phyloP scores from a whole-genome alignment of 345 rosid species.

The Zanthoxylum bungeanum region DNA sequence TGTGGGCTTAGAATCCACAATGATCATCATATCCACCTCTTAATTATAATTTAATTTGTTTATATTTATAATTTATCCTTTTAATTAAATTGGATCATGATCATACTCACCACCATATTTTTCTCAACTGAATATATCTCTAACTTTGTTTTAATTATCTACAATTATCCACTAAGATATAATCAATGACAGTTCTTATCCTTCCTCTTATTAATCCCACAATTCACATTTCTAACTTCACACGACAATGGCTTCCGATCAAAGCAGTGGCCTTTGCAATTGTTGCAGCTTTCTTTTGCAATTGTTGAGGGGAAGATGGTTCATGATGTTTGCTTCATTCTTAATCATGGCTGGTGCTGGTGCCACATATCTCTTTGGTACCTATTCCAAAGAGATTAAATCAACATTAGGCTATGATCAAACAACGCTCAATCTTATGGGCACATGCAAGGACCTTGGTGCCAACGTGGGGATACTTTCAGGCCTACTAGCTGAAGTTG shows the following conservation, averaged over 20 bases:
- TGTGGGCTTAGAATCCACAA: too few species aligned
- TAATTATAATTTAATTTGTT: neutral
- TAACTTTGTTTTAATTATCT: neutral
- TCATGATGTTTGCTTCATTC: slow-evolving; percentile 52
- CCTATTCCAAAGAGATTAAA: slow-evolving; percentile 49
- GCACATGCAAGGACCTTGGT: slow-evolving; percentile 65
- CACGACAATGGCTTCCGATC: neutral
- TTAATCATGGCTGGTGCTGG: slow-evolving; percentile 59
- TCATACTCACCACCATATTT: neutral
- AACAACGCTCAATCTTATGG: slow-evolving; percentile 47
- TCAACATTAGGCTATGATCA: slow-evolving; percentile 44
- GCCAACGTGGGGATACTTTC: slow-evolving; percentile 48
- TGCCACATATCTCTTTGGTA: slow-evolving; percentile 55
- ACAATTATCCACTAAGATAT: too few species aligned
- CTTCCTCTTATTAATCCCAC: neutral
- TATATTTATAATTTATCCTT: neutral
- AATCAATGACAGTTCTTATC: too few species aligned
- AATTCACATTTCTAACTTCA: neutral
- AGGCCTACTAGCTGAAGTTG: slow-evolving; percentile 53
- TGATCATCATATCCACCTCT: neutral
- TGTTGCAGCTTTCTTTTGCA: slow-evolving; percentile 22
- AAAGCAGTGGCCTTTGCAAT: neutral
- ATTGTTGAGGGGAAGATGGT: slow-evolving; percentile 46
- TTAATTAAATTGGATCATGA: neutral
- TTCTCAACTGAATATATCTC: neutral